Evolutionary conservation across 768 basidiomycete species (phyloP), one percentile per base, ranked within the genome.

Genomic region (Inosperma sp.): DNA sequence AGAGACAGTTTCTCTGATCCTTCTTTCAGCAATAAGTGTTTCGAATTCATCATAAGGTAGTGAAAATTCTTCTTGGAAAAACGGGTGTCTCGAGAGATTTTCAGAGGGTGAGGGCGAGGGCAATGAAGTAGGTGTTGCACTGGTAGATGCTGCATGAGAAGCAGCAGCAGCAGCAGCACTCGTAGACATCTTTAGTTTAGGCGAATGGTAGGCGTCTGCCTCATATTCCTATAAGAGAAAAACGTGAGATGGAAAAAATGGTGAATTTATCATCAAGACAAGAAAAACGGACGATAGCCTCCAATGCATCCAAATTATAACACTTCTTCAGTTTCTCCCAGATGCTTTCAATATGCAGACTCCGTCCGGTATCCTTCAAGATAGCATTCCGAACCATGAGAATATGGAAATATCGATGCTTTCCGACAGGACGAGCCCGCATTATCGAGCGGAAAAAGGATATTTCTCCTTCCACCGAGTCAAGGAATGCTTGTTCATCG

Each of bases 371-470:
- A 59, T 89, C 85, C 62, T 80, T 80, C 59, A 76, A 70, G 53
- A 93, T 88, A 39, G 78, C 72, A 58, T 79, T 83, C 51, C 83
- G 82, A 42, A 93, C 84, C 52, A 81, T 77, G 49, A 93, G 72
- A 63, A 87, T 72, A 62, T 92, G 86, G 68, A 92, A 91, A 69
- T 89, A 80, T 23, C 82, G 82, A 66, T 93, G 85, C 26, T 86
- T 81, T 36, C 91, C 91, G 48, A 93, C 80, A 0, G 91, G 91
- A 48, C 91, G 77, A 14, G 88, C 79, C 37, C 82, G 82, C 78
- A 87, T 88, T 46, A 91, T 72, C 6, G 87, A 85, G 43, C 86
- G 80, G 64, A 93, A 92, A 68, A 93, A 86, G 7, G 86, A 77
- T 40, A 91, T 88, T 66, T 93, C 91, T 33, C 91, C 91, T 58